Evolutionary conservation across 1,284 basidiomycete species (phyloP).

Genomic region (Microbotryum silenes-acaulis): DNA sequence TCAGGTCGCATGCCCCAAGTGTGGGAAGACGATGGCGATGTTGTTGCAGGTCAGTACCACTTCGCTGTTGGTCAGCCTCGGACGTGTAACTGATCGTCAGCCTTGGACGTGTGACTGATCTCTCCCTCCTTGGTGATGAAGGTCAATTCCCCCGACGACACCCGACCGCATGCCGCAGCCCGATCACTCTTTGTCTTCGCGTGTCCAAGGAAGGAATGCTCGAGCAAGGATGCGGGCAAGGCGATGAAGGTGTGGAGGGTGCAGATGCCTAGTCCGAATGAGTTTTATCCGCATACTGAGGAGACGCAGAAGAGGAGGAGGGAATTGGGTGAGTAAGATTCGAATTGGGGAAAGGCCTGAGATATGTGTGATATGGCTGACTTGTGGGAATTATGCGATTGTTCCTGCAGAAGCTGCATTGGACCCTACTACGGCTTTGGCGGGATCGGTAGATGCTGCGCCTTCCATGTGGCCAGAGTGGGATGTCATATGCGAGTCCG

Average conservation of each 20-base stretch:
- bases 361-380: no score
- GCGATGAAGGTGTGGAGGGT: conserved; percentile 16
- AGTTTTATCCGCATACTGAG: conserved; percentile 26
- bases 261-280: conserved; percentile 28
- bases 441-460: background rate
- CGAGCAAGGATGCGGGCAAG: background rate
- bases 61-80: background rate
- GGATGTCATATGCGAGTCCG: conserved; percentile 23
- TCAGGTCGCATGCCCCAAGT: conserved; percentile 15
- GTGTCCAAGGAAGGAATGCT: conserved; percentile 12
- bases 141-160: conserved; percentile 31
- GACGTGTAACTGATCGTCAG: background rate
- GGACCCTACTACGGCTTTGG: conserved; percentile 1
- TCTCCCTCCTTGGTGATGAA: background rate
- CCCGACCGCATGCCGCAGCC: conserved; percentile 18
- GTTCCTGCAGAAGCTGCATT: conserved; percentile 1
- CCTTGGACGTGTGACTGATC: background rate
- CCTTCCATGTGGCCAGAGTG: conserved; percentile 15
- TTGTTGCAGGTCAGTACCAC: conserved; percentile 18
- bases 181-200: conserved; percentile 25
- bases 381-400: background rate
- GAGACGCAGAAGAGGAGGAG: conserved; percentile 6
- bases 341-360: background rate
- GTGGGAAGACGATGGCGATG: conserved; percentile 17
- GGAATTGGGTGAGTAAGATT: conserved; percentile 3